Conservation (phyloP, 805 yeast genomes). For the Torulaspora indica region DNA sequence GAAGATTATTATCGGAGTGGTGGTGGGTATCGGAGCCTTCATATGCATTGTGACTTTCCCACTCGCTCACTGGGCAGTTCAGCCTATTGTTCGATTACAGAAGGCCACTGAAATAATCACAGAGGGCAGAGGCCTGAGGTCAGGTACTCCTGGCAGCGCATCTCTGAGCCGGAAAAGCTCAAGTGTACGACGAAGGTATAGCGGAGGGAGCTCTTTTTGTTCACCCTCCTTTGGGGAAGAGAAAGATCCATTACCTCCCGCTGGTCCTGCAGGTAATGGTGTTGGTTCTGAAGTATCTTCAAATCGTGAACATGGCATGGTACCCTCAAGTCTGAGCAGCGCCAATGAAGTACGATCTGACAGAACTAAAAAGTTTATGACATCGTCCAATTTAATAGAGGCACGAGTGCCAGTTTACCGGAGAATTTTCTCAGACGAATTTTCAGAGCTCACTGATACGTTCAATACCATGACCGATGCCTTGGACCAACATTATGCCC, state of each 20-base stretch:
- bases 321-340: constrained; percentile 8
- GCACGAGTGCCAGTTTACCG: constrained; percentile 45
- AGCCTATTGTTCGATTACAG: constrained; percentile 74
- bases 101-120: constrained; percentile 67
- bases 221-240: constrained; percentile 10
- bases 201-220: constrained; percentile 10
- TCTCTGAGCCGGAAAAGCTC: constrained; percentile 25
- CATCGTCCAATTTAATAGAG: constrained; percentile 36
- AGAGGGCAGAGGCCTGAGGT: constrained; percentile 40
- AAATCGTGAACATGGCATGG: constrained; percentile 10
- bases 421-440: constrained; percentile 69
- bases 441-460: constrained; percentile 81
- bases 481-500: constrained; percentile 74
- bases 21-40: constrained; percentile 69
- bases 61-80: constrained; percentile 74
- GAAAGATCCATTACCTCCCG: constrained; percentile 9
- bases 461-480: constrained; percentile 90
- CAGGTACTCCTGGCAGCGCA: constrained; percentile 22
- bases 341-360: constrained; percentile 18
- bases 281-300: constrained; percentile 14
- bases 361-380: constrained; percentile 22
- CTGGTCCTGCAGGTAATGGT: constrained; percentile 4
- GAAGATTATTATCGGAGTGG: constrained; percentile 70
- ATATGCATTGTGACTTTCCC: constrained; percentile 76
- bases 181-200: constrained; percentile 13